Evolutionary conservation across 768 basidiomycete genomes (phyloP).

Genomic region (Serpula lacrymans): DNA sequence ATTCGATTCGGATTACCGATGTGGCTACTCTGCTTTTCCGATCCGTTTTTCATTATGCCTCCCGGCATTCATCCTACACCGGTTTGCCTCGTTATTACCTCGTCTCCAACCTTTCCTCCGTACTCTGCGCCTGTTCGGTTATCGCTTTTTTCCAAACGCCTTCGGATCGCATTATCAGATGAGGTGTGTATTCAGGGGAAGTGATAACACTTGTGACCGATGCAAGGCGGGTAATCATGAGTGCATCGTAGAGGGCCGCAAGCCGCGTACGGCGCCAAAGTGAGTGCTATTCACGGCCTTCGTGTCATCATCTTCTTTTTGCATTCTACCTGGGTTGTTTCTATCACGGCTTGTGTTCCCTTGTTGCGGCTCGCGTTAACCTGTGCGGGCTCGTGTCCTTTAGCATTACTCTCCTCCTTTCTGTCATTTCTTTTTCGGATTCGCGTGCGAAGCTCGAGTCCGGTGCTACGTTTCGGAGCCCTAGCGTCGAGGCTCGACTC

Average conservation of each 20-base stretch:
- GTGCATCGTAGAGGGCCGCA: constrained; percentile 82
- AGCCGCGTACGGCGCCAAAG: constrained; percentile 78
- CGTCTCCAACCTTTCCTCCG: too few species aligned
- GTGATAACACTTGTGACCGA: constrained; percentile 73
- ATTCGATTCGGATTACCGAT: constrained; percentile 15
- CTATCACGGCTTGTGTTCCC: constrained; percentile 6
- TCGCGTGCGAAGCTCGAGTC: not conserved
- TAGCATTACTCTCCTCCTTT: constrained; percentile 3
- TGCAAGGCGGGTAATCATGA: constrained; percentile 70
- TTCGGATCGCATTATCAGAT: constrained; percentile 46
- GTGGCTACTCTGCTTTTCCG: constrained; percentile 7
- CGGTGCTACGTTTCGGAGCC: not conserved
- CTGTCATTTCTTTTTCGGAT: not conserved
- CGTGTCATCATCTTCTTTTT: constrained; percentile 7
- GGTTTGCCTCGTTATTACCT: too few species aligned
- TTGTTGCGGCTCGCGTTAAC: constrained; percentile 21
- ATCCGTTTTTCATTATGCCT: too few species aligned
- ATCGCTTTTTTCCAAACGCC: constrained; percentile 1
- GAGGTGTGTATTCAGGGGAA: constrained; percentile 79
- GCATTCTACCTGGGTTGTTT: constrained; percentile 16
- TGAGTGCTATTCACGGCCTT: constrained; percentile 40
- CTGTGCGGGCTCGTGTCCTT: too few species aligned
- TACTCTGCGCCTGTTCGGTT: not conserved
- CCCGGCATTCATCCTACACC: too few species aligned
- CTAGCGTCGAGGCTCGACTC: too few species aligned